Base-by-base conservation (phyloP, 208 protist species). In the Lotmaria passim region DNA sequence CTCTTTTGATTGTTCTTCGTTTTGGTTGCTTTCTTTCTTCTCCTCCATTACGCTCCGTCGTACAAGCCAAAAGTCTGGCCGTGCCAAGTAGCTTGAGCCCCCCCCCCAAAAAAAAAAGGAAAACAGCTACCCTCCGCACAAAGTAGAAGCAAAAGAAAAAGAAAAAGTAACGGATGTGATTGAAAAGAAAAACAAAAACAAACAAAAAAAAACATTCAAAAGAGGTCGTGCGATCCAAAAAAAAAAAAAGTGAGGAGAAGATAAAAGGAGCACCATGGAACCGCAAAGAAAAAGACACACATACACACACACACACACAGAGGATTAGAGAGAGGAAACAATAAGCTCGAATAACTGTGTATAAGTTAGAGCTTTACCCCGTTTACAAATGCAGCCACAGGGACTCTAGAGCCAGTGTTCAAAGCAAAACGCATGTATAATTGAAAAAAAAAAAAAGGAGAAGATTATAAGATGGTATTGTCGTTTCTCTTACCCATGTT, bases 281-380 rank as follows among this genome's bases (percentile, higher is more conserved):
- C n/a, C 1, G n/a, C 5, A 55, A 26, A 3, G 5, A 34, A 55
- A 34, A 8, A 23, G 43, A 15, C n/a, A n/a, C n/a, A n/a, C n/a
- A n/a, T n/a, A n/a, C n/a, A n/a, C n/a, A n/a, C n/a, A n/a, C n/a
- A n/a, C n/a, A n/a, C n/a, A n/a, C n/a, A n/a, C n/a, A n/a, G n/a
- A n/a, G n/a, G n/a, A n/a, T n/a, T n/a, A n/a, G n/a, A 52, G 23
- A 52, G 17, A 52, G 47, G n/a, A 4, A 48, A 48, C 31, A 52
- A 52, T 10, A 52, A 31, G 23, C 21, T n/a, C n/a, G n/a, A n/a
- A n/a, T 19, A 47, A 47, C 43, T 6, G 43, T 30, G 48, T 51
- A 55, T 55, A 55, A 30, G 26, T 55, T 55, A 34, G 48, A 55
- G 24, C 28, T 31, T 30, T 34, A 55, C 28, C 48, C 41, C n/a